Conservation (phyloP, 352 stramenopile species). For the Phytophthora agathidicida region DNA sequence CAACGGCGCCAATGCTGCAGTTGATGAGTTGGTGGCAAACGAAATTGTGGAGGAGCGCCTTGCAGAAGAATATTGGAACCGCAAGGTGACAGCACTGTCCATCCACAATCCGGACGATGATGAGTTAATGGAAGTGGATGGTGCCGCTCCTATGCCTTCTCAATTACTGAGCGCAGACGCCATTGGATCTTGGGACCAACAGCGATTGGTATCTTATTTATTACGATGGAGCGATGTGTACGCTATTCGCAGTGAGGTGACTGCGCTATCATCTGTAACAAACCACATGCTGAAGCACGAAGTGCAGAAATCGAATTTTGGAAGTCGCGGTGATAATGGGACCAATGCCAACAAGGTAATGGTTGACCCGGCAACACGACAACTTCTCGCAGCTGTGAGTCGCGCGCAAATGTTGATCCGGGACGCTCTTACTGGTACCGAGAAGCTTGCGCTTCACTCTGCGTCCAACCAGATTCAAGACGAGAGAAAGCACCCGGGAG, state of each 20-base stretch:
- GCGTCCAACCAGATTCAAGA: conserved; percentile 43
- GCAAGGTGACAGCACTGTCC: conserved; percentile 35
- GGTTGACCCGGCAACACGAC: conserved; percentile 16
- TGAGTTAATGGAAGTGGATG: conserved; percentile 2
- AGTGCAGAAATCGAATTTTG: conserved; percentile 23
- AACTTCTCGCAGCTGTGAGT: conserved; percentile 33
- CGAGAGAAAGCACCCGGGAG: conserved; percentile 24
- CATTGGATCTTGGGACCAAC: conserved; percentile 46
- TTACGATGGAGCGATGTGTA: conserved; percentile 60
- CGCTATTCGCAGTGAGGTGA: conserved; percentile 38
- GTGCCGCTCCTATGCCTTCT: not conserved
- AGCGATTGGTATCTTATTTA: conserved; percentile 33
- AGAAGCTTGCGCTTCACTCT: conserved; percentile 53
- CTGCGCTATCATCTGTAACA: conserved; percentile 40
- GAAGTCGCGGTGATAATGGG: not conserved
- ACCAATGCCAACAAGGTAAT: not conserved
- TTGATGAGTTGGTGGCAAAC: conserved; percentile 22
- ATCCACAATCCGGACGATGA: conserved; percentile 16
- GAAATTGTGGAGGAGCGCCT: conserved; percentile 37
- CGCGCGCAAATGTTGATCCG: conserved; percentile 39
- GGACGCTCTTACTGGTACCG: conserved; percentile 35
- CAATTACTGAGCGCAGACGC: conserved; percentile 22
- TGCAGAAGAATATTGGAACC: conserved; percentile 51
- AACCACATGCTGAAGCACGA: conserved; percentile 43
- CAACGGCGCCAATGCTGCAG: not conserved